Base-by-base conservation (phyloP, 208 protist genomes). In the Paratrypanosoma confusum region DNA sequence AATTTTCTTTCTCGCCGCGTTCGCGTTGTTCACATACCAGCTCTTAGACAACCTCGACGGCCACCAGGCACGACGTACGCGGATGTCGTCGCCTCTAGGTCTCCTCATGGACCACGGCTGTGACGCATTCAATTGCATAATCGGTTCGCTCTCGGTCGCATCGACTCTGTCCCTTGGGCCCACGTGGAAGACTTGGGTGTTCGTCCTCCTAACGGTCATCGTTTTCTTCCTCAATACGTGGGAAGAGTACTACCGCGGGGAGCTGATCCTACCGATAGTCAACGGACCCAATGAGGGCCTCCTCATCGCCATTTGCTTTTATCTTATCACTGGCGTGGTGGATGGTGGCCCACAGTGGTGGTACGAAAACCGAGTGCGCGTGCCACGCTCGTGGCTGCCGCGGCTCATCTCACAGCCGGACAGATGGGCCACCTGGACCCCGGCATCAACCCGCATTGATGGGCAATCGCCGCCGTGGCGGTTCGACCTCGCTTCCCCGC, bases 91-190 rank as follows among this genome's bases (percentile, higher is more conserved):
- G 3, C 92, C 94, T n/a, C 73, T 97, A 3, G 94, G 94, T 1
- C 62, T 96, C 22, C 67, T 96, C n/a, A 82, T 97, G 52, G 94
- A 97, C 47, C 92, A 97, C 65, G 94, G 81, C 31, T 93, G 81
- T 52, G 81, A 91, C 46, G 79, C 81, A 5, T 53, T 93, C 16
- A 88, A 91, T 65, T 89, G 69, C 46, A 61, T 82, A 32, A 40
- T 90, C 21, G 60, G 55, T 24, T 50, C 50, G 11, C 61, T 90
- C 13, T 84, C 71, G 14, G 41, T 73, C 22, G 63, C 69, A 5
- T 42, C 65, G 0, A 47, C 62, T 17, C 14, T 84, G 5, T 65
- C 56, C 5, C 39, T 54, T 17, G 85, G 77, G 1, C 67, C 85
- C 26, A 69, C 50, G 32, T 87, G 78, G 77, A 83, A 86, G 47